Conservation (phyloP, 1,284 basidiomycete genomes). For the Malassezia brasiliensis region DNA sequence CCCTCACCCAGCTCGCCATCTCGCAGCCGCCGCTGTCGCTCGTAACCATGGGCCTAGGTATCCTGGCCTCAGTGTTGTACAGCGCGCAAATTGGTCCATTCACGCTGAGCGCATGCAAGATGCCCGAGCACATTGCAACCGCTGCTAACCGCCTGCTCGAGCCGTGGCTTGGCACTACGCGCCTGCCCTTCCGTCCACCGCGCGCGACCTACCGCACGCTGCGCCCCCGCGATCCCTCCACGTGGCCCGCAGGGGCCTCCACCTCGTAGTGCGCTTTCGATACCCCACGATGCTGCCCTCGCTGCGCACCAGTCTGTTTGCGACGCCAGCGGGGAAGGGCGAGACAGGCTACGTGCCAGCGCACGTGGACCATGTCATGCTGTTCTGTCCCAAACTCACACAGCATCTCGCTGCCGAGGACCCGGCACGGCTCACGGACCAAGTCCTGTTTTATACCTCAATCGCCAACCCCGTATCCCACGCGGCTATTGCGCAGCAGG, state of each 20-base stretch:
- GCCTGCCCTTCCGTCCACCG: constrained; percentile 8
- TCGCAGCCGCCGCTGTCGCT: constrained; percentile 4
- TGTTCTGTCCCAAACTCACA: constrained; percentile 10
- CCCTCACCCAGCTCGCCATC: constrained; percentile 3
- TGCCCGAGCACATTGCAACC: not conserved
- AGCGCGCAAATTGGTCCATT: not conserved
- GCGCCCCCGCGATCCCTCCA: not conserved
- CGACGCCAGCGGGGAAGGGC: not conserved
- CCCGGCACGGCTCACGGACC: constrained; percentile 10
- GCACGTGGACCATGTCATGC: constrained; percentile 13
- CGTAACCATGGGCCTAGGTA: constrained; percentile 7
- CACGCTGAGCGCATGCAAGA: not conserved
- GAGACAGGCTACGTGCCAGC: constrained; percentile 8
- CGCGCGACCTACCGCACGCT: constrained; percentile 8
- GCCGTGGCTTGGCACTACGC: constrained; percentile 5
- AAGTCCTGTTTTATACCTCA: constrained; percentile 11
- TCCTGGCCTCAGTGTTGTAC: constrained; percentile 6
- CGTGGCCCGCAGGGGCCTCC: constrained; percentile 11
- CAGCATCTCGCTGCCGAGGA: constrained; percentile 9
- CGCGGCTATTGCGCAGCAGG: constrained; percentile 10
- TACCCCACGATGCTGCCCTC: not conserved
- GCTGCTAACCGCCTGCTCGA: not conserved
- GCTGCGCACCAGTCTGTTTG: constrained; percentile 2
- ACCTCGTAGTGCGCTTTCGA: not conserved
- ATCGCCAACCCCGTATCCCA: constrained; percentile 12